Conservation (phyloP, 148 eudicot genomes). For the Rhododendron simsii region DNA sequence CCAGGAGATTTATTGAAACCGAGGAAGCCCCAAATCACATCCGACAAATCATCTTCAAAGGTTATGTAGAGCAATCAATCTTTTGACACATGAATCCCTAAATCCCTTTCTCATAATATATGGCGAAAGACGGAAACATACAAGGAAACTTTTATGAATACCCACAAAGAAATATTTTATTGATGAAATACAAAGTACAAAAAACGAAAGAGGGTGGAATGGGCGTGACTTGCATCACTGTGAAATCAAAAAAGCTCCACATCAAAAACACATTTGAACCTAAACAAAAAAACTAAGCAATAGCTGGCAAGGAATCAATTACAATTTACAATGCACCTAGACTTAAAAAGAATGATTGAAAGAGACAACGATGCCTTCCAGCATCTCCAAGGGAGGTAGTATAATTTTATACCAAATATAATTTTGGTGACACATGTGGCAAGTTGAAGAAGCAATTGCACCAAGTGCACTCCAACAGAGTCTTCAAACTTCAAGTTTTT, state of each 20-base stretch:
- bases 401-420: not conserved
- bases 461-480: not conserved
- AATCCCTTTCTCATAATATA: not conserved
- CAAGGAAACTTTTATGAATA: not conserved
- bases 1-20: not conserved
- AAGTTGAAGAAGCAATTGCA: not conserved
- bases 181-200: not conserved
- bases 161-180: not conserved
- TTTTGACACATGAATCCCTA: not conserved
- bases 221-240: not conserved
- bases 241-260: not conserved
- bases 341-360: not conserved
- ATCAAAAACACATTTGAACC: not conserved
- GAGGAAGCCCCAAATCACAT: not conserved
- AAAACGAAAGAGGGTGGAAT: not conserved
- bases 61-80: not conserved
- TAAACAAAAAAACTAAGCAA: not conserved
- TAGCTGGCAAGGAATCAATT: not conserved
- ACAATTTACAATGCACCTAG: not conserved
- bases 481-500: not conserved
- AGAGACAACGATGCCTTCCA: not conserved
- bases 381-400: not conserved
- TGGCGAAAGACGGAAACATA: not conserved
- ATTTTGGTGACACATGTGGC: not conserved
- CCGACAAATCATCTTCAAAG: not conserved